These are phyloP conservation scores for Penicillium arizonense DNA, from an alignment of 495 filamentous ascomycete species.

Conservation along the genomic window DNA sequence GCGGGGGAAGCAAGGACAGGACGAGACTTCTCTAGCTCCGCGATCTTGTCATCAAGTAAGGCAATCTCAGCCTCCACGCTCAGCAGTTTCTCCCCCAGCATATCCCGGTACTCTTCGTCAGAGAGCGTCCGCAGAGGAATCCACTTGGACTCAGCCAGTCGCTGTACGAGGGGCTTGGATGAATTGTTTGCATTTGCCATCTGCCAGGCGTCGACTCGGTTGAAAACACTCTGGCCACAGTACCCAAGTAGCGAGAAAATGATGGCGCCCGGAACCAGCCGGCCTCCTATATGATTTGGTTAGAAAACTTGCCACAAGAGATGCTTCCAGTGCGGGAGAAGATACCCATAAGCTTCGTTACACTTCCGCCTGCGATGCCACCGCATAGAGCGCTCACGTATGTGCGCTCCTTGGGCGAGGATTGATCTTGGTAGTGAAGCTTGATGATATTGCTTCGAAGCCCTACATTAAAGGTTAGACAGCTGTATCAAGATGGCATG, in stretches of 20 bases:
- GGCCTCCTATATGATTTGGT: constrained; percentile 33
- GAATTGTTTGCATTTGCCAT: constrained; percentile 33
- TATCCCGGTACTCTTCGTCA: constrained; percentile 74
- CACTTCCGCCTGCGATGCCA: constrained; percentile 60
- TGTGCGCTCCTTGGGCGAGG: constrained; percentile 51
- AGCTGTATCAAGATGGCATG: background rate
- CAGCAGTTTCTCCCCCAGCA: constrained; percentile 75
- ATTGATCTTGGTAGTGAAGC: constrained; percentile 45
- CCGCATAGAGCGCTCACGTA: constrained; percentile 68
- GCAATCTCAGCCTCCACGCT: constrained; percentile 82
- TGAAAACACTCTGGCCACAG: constrained; percentile 58
- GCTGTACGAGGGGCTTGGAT: constrained; percentile 43
- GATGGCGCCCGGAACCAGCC: constrained; percentile 57
- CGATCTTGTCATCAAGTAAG: constrained; percentile 80
- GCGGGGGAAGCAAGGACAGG: constrained; percentile 5
- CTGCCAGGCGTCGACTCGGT: constrained; percentile 50
- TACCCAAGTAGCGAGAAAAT: constrained; percentile 64
- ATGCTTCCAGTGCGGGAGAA: constrained; percentile 12
- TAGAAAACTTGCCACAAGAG: background rate
- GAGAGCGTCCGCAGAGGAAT: constrained; percentile 75
- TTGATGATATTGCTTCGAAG: constrained; percentile 40
- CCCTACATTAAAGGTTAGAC: constrained; percentile 26
- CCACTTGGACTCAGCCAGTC: constrained; percentile 67
- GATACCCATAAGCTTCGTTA: constrained; percentile 64
- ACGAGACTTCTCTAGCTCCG: constrained; percentile 38